These are phyloP conservation scores for Hibiscus syriacus DNA, from an alignment of 345 rosid species.

Conservation along the genomic window DNA sequence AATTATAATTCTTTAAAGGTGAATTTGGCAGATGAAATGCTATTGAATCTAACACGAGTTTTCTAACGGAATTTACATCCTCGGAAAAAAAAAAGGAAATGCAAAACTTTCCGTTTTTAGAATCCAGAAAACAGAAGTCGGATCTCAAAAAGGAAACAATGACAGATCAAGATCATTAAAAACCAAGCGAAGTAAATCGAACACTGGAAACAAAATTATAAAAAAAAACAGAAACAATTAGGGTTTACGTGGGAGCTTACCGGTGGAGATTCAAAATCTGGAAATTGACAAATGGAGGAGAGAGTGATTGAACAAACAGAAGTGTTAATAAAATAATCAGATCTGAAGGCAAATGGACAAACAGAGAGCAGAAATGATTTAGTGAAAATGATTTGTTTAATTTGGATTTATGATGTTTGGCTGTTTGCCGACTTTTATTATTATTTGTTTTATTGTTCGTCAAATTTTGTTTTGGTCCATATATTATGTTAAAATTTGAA, in stretches of 20 bases:
- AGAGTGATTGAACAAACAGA: slow-evolving; percentile 16
- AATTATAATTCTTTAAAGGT: neutral
- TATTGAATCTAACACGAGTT: neutral
- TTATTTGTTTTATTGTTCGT: too few species aligned
- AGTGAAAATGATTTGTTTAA: neutral
- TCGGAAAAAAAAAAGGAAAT: neutral
- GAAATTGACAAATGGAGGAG: slow-evolving; percentile 15
- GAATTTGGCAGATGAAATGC: neutral
- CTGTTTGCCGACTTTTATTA: slow-evolving; percentile 11
- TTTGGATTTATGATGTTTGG: slow-evolving; percentile 17
- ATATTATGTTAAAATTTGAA: too few species aligned
- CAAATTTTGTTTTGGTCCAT: too few species aligned
- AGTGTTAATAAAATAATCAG: slow-evolving; percentile 16
- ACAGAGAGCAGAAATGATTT: neutral
- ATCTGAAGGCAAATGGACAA: slow-evolving; percentile 17
- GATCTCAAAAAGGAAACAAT: slow-evolving; percentile 28
- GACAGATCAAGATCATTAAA: slow-evolving; percentile 21
- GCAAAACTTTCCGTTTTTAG: slow-evolving; percentile 13
- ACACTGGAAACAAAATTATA: neutral
- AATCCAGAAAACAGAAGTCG: slow-evolving; percentile 11
- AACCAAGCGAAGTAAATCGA: slow-evolving; percentile 9
- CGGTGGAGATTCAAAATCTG: slow-evolving; percentile 14
- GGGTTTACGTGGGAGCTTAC: slow-evolving; percentile 35
- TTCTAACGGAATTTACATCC: slow-evolving; percentile 1
- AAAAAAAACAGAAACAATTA: slow-evolving; percentile 12